Conservation (phyloP, 208 protist species). For the Wallacemonas sp. region DNA sequence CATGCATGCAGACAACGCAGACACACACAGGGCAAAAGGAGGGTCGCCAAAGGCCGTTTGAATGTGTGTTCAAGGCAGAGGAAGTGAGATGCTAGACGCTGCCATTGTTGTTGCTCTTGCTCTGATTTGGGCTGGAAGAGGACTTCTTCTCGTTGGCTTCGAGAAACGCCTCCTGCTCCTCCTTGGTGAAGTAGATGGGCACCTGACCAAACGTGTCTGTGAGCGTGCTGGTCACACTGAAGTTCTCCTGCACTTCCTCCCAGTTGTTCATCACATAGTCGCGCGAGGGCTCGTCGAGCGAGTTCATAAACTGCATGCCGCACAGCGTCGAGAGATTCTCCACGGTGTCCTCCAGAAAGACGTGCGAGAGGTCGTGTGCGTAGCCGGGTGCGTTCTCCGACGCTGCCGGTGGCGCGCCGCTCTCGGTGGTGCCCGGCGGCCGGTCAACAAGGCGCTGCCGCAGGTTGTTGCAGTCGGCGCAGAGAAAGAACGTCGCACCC, state of each 20-base stretch:
- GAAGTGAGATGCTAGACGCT: too few relatives aligned
- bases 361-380: slow-evolving; percentile 69
- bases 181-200: slow-evolving; percentile 45
- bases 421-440: not conserved
- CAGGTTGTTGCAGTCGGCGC: slow-evolving; percentile 64
- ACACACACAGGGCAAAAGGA: too few relatives aligned
- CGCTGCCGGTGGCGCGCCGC: not conserved
- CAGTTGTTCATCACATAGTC: slow-evolving; percentile 44
- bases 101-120: not conserved
- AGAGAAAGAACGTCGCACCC: slow-evolving; percentile 66
- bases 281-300: slow-evolving; percentile 36
- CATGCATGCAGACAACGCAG: too few relatives aligned
- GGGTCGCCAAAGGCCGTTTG: too few relatives aligned
- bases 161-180: slow-evolving; percentile 29
- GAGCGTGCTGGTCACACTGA: slow-evolving; percentile 36
- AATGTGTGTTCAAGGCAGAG: too few relatives aligned
- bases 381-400: slow-evolving; percentile 20
- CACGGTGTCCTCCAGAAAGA: slow-evolving; percentile 81
- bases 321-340: slow-evolving; percentile 74
- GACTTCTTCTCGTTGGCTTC: slow-evolving; percentile 6
- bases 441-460: slow-evolving; percentile 32
- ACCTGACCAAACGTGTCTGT: slow-evolving; percentile 43
- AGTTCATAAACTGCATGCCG: slow-evolving; percentile 69
- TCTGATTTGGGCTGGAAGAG: not conserved
- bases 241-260: slow-evolving; percentile 24